Evolutionary conservation across 345 rosid genomes (phyloP).

Genomic region (Eucalyptus sp.): DNA sequence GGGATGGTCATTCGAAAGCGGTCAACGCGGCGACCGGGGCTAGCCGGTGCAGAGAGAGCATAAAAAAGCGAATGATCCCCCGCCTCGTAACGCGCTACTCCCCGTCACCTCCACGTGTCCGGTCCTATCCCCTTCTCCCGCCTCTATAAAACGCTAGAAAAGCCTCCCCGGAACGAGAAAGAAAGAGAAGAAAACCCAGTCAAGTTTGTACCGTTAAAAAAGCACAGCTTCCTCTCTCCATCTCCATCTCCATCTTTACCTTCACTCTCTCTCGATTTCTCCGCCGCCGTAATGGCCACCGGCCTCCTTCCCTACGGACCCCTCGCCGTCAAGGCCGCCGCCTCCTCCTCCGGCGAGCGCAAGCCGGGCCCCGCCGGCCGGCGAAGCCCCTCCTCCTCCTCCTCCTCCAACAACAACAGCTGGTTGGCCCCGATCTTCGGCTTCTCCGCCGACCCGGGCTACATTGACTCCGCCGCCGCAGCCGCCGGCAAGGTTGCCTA

Average conservation of each 20-base stretch:
- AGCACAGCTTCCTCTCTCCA: neutral
- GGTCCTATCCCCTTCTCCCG: conserved; percentile 2
- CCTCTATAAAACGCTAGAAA: neutral
- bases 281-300: conserved; percentile 13
- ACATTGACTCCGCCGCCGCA: conserved; percentile 15
- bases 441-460: conserved; percentile 40
- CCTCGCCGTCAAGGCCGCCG: neutral
- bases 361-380: conserved; percentile 1
- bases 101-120: conserved; percentile 13
- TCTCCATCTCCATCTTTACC: neutral
- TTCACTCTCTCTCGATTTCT: neutral
- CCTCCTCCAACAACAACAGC: neutral
- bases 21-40: neutral
- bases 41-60: neutral
- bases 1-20: neutral
- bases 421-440: conserved; percentile 62
- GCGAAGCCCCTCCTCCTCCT: neutral
- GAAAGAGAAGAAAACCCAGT: neutral
- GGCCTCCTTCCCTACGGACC: conserved; percentile 7
- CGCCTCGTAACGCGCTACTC: neutral
- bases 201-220: neutral
- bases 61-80: neutral
- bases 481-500: neutral
- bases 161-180: neutral
- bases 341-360: neutral